Evolutionary conservation across 345 rosid species (phyloP), one percentile per base, ranked within the genome.

Genomic region (Rhizophora apiculata): DNA sequence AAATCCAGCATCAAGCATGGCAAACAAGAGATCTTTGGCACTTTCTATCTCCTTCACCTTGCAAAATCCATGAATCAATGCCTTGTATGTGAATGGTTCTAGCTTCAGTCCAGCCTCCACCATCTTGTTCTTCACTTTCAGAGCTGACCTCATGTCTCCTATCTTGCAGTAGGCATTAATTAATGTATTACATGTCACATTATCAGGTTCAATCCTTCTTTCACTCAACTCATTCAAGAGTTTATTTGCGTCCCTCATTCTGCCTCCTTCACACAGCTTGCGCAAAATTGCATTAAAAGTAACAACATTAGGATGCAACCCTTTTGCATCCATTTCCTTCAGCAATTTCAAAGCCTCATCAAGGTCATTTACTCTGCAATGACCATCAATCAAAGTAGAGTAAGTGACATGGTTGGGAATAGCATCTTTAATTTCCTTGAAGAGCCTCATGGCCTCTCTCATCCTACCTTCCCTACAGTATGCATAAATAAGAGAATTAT

Each of bases 391-490:
- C 81, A 94, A 79, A 74, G 89, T 89, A 68, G 90, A 88, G 63
- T 83, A 94, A 0, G 97, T 91, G 49, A 94, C 90, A 48, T 81
- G 87, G 58, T 86, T 94, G 48, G 96, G 92, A 21, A 63, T 61
- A 21, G 76, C 80, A 1, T 80, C 85, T 78, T 83, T 89, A 16
- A 87, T 89, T 73, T 94, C 97, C 60, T 82, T 85, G 68, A 89
- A 88, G 37, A 89, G 77, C 83, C 87, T 81, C 1, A 82, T 61
- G 19, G 96, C 98, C 63, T 94, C 98, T 51, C 93, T 86, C 96
- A 91, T 88, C 82, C 98, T 88, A 72, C 97, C 97, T 82, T 94
- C 93, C 84, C 88, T 88, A 79, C 89, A 72, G 69, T 79, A 87
- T 19, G 90, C 96, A 63, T 88, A 68, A 71, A 94, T 82, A 66